A percentile compares a stretch with the other conserved stretches of the same genome.
Evolutionary conservation across 2,329 filamentous ascomycete species (phyloP).

Genomic region (Aureobasidium sp.): DNA sequence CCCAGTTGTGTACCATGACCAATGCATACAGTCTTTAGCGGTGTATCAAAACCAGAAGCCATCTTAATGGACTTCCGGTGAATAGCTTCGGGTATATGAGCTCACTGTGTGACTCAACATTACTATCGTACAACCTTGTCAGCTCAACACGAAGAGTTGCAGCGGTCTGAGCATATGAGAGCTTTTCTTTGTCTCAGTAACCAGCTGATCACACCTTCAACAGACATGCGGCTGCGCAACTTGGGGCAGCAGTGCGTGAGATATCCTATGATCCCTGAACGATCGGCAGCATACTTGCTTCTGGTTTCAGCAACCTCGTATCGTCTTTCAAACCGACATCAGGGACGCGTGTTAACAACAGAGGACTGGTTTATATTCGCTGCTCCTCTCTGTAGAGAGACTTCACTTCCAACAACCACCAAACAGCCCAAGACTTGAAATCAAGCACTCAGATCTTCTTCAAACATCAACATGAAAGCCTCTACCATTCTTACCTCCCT

Average conservation of each 20-base stretch:
- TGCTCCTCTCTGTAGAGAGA: too few species aligned
- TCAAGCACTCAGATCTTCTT: background rate
- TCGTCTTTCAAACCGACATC: background rate
- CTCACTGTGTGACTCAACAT: background rate
- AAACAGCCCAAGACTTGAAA: too few species aligned
- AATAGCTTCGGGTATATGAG: background rate
- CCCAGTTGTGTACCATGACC: too few species aligned
- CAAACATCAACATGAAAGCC: constrained; percentile 1
- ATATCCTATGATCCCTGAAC: background rate
- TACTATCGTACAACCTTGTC: background rate
- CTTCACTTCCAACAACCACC: background rate
- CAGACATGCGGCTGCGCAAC: background rate
- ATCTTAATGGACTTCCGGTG: background rate
- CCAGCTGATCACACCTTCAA: background rate
- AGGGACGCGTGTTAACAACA: too few species aligned
- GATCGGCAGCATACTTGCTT: background rate
- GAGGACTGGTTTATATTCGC: background rate
- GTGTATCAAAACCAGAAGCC: background rate
- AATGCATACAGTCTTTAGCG: background rate
- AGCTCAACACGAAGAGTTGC: background rate
- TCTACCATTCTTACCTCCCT: constrained; percentile 1
- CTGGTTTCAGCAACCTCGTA: constrained; percentile 5
- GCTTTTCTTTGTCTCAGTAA: background rate
- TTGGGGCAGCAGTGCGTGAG: background rate
- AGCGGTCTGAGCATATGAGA: background rate